Evolutionary conservation across 805 yeast genomes (phyloP), one percentile per base, ranked within the genome.

Genomic region (Blastobotrys parvus): DNA sequence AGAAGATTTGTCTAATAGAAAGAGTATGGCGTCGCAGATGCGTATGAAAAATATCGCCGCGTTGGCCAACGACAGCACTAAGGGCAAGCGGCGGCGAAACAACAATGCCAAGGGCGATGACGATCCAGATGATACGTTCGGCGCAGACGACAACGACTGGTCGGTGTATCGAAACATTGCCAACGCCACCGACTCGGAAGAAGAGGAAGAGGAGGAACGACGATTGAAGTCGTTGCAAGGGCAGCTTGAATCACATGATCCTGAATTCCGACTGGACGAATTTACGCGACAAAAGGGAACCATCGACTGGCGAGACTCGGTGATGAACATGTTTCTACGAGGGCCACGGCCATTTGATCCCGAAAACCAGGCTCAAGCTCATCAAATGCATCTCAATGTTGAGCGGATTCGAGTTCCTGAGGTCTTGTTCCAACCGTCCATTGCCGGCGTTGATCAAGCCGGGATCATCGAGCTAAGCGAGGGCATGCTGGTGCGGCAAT

Each of bases 131-230:
- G 97, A 90, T 62, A 85, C 89, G 0, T 89, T 90, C 63, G 97
- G 97, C 44, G 89, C 95, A 2, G 80, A 87, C 56, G 97, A 90
- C 58, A 95, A 84, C 44, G 98, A 92, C 62, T 90, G 97, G 97
- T 77, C 82, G 18, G 80, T 87, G 15, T 90, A 90, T 59, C 74
- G 92, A 54, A 92, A 86, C 56, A 82, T 88, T 44, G 76, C 86
- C 16, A 77, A 74, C 49, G 80, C 71, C 15, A 81, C 80, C 20
- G 85, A 88, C 51, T 88, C 82, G 46, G 95, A 87, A 52, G 75
- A 76, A 27, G 81, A 84, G 48, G 95, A 82, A 45, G 85, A 78
- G 42, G 89, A 82, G 41, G 57, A 59, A 17, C 62, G 58, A 21
- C 48, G 50, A 13, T 51, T 67, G n/a, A 47, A 53, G 8, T 45